Percentiles rank a stretch among this genome's conserved stretches.
These are phyloP conservation scores for Xerocomus potaroensis DNA, from an alignment of 768 basidiomycete genomes.

Conservation along the genomic window DNA sequence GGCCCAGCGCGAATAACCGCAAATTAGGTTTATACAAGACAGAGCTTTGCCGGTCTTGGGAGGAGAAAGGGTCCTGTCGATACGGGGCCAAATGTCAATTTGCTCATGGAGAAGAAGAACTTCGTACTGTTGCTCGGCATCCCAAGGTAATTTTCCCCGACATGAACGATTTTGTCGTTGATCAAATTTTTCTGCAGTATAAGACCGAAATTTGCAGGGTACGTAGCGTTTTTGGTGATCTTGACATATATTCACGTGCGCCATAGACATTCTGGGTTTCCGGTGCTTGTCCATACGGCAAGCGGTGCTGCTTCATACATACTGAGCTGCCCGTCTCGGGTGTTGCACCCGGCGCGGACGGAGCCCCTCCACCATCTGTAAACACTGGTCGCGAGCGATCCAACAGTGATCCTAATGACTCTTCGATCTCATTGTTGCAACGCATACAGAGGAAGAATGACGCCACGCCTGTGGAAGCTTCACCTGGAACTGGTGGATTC, in stretches of 20 bases:
- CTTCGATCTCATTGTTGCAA: conserved; percentile 66
- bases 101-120: conserved; percentile 87
- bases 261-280: conserved; percentile 88
- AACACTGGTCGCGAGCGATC: conserved; percentile 60
- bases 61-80: conserved; percentile 83
- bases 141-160: conserved; percentile 61
- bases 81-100: conserved; percentile 91
- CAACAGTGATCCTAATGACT: conserved; percentile 78
- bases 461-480: conserved; percentile 55
- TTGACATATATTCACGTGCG: conserved; percentile 8
- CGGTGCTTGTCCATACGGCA: conserved; percentile 89
- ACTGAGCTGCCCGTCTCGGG: conserved; percentile 75
- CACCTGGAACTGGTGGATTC: conserved; percentile 37
- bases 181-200: conserved; percentile 48
- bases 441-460: conserved; percentile 70
- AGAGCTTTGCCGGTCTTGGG: conserved; percentile 86
- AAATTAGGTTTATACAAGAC: conserved; percentile 92
- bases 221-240: conserved; percentile 20
- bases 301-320: conserved; percentile 92
- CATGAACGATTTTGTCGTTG: conserved; percentile 6
- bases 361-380: conserved; percentile 47
- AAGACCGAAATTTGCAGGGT: conserved; percentile 94
- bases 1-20: conserved; percentile 88
- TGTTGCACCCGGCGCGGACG: conserved; percentile 49
- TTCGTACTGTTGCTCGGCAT: conserved; percentile 79